phyloP scores from a whole-genome alignment of 257 asterid genomes.

The Mentha longifolia region DNA sequence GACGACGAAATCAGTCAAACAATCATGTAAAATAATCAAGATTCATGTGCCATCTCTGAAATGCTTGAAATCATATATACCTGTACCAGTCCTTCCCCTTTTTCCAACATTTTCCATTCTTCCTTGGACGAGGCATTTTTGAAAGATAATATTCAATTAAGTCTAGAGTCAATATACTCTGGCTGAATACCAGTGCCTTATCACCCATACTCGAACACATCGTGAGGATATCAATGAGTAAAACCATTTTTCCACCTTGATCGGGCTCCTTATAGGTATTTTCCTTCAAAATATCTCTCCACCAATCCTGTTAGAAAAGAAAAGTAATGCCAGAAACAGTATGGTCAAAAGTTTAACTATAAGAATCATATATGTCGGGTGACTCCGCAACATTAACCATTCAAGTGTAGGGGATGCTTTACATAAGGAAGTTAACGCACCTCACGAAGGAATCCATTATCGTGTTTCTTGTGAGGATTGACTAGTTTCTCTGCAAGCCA shows the following conservation, averaged over 20 bases:
- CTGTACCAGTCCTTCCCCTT: conserved; percentile 99
- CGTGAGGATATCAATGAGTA: conserved; percentile 81
- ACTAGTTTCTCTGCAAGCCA: conserved; percentile 66
- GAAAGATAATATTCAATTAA: conserved; percentile 88
- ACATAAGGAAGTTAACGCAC: conserved; percentile 44
- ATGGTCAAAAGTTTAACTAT: conserved; percentile 6
- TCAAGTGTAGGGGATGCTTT: conserved; percentile 21
- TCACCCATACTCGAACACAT: conserved; percentile 88
- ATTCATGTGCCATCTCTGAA: conserved; percentile 18
- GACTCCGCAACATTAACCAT: conserved; percentile 6
- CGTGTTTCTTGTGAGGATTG: conserved; percentile 58
- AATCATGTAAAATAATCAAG: conserved; percentile 17
- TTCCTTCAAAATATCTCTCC: conserved; percentile 83
- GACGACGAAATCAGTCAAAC: not conserved
- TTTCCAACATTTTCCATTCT: conserved; percentile 77
- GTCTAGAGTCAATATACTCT: conserved; percentile 85
- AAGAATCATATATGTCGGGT: conserved; percentile 1
- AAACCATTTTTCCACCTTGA: conserved; percentile 95
- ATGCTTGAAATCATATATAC: conserved; percentile 46
- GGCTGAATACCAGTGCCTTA: conserved; percentile 93
- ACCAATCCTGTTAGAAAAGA: conserved; percentile 89
- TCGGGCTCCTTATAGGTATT: conserved; percentile 69
- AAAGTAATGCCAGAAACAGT: conserved; percentile 30
- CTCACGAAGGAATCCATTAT: conserved; percentile 73
- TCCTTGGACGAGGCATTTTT: conserved; percentile 72